These are phyloP conservation scores for Rhizopogon roseolus DNA, from an alignment of 768 basidiomycete species.

Conservation along the genomic window DNA sequence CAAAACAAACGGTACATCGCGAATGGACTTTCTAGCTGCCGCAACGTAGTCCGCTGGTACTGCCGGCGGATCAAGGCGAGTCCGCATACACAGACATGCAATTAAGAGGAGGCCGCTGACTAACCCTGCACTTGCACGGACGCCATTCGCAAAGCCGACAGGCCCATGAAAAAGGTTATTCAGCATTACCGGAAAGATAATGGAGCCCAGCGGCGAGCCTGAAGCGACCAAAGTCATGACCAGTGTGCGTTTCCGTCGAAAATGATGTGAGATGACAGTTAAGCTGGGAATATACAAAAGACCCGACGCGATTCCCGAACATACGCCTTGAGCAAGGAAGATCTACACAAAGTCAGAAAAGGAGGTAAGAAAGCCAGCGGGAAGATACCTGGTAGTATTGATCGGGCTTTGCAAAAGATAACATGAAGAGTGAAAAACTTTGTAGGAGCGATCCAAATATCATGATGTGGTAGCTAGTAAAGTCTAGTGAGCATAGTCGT, in stretches of 20 bases:
- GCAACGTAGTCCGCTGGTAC: neutral
- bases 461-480: slow-evolving; percentile 36
- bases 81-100: slow-evolving; percentile 21
- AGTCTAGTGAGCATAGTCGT: neutral
- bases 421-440: slow-evolving; percentile 36
- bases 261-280: slow-evolving; percentile 37
- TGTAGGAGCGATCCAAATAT: slow-evolving; percentile 42
- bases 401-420: slow-evolving; percentile 34
- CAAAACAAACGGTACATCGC: slow-evolving; percentile 2
- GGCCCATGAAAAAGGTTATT: slow-evolving; percentile 8
- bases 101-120: slow-evolving; percentile 28
- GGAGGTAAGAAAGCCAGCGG: neutral
- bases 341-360: slow-evolving; percentile 21
- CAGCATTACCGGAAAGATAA: slow-evolving; percentile 21
- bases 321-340: slow-evolving; percentile 41
- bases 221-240: slow-evolving; percentile 35
- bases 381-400: slow-evolving; percentile 33
- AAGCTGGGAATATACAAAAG: slow-evolving; percentile 38
- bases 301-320: slow-evolving; percentile 36
- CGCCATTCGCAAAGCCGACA: slow-evolving; percentile 33
- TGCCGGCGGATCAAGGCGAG: slow-evolving; percentile 30
- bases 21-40: neutral
- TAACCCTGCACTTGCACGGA: slow-evolving; percentile 37
- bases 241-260: slow-evolving; percentile 29
- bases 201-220: slow-evolving; percentile 24